phyloP scores from a whole-genome alignment of 2,329 filamentous ascomycete species.

The Huntiella abstrusa region DNA sequence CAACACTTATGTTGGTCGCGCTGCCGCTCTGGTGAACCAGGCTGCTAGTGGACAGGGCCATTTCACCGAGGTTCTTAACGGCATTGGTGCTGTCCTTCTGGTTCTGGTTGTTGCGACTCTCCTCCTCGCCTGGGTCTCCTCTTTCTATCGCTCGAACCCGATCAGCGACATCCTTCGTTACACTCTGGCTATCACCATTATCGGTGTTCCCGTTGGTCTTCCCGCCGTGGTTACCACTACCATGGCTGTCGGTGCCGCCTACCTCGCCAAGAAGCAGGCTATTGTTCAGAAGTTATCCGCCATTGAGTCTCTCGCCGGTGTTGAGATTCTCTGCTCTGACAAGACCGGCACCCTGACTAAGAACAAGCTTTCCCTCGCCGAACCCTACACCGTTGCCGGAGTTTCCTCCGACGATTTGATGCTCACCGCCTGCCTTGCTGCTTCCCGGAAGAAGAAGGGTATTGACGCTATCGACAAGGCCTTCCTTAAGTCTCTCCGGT shows the following conservation, averaged over 20 bases:
- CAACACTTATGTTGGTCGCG: constrained; percentile 76
- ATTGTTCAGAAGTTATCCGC: no score
- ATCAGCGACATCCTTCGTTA: constrained; percentile 68
- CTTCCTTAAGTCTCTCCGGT: constrained; percentile 62
- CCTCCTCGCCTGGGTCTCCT: constrained; percentile 67
- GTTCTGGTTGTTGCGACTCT: constrained; percentile 65
- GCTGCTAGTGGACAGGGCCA: constrained; percentile 33
- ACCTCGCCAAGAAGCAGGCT: no score
- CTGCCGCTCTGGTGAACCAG: constrained; percentile 66
- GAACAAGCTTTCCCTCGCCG: no score
- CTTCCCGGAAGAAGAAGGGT: no score
- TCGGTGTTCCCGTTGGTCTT: constrained; percentile 83
- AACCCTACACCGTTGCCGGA: no score
- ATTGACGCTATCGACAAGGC: no score
- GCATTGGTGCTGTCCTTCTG: constrained; percentile 64
- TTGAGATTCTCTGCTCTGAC: no score
- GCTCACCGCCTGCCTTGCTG: no score
- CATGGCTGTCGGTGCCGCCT: constrained; percentile 77
- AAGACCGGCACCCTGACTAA: no score
- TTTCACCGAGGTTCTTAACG: constrained; percentile 53
- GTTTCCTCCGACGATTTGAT: no score
- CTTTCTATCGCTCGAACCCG: constrained; percentile 69
- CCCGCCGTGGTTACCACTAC: constrained; percentile 86
- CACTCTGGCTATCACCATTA: constrained; percentile 76
- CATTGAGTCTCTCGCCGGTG: no score